Evolutionary conservation across 148 eudicot genomes (phyloP), one percentile per base, ranked within the genome.

Genomic region (Vaccinium corymbosum): DNA sequence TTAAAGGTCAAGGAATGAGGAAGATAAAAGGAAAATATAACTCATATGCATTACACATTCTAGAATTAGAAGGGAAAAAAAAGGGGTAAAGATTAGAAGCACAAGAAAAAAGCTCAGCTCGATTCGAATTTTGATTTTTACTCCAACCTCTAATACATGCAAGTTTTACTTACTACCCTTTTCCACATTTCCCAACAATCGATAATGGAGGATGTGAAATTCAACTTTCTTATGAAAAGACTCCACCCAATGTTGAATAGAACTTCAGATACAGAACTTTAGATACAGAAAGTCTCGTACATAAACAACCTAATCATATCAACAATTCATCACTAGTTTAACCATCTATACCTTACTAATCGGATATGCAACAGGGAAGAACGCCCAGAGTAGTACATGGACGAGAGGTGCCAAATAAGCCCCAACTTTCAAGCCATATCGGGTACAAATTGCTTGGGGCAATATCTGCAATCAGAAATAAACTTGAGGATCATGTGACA

Each of bases 401-500:
- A 97, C 99, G 55, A 97, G 81, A 62, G 99, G 99, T 38, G 99
- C 97, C 84, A 89, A 51, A 19, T 91, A 91, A 77, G 99, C 97
- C 84, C 99, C 99, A 66, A 94, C 97, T 48, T 92, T 90, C 90
- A 97, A 91, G 17, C 99, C 98, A 90, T 94, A 93, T 32, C 97
- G 94, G 10, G 98, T 94, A 85, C 99, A 97, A 79, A 97, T 81
- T 83, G 98, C 95, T 84, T 97, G 99, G 57, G 99, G 98, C 88
- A 97, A 77, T 86, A 97, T 94, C 99, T 97, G 89, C 85, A 83
- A 56, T 55, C 51, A 81, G n/a, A 68, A 85, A 80, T 64, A 76
- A 27, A 80, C 51, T 25, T 38, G 75, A 64, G 68, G 25, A 73
- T 25, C 55, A 79, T 7, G 20, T 0, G 14, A 51, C 61, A 83